Base-by-base conservation (phyloP, 2,329 filamentous ascomycete species). In the Colletotrichum sp. region DNA sequence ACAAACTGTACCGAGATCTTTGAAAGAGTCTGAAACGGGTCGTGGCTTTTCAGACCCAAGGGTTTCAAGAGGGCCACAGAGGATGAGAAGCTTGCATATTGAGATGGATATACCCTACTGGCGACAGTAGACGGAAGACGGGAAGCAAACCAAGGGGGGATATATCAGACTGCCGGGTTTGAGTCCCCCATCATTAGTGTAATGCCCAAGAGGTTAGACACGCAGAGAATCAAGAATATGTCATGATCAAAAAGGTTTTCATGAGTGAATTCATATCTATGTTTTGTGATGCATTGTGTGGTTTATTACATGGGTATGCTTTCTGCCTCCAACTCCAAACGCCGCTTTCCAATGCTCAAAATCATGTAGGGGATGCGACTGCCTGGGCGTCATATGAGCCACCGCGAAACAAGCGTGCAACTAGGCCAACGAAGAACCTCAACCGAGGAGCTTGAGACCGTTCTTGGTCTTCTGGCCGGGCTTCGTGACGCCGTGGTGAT, bases 381-480 rank as follows among this genome's bases (percentile, higher is more conserved):
- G 18, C 26, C 10, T 61, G 18, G 15, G 18, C 8, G 6, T 30
- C 2, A 32, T 58, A 16, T 10, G 8, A n/a, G 26, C 58, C 6
- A 16, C 12, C 18, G 3, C 18, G 18, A 18, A 3, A 2, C 16
- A 61, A 8, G 3, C 18, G 18, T 12, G 1, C 4, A 8, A 30
- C 71, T 12, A 69, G 21, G 7, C 55, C 26, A 55, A 55, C 15
- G 30, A 10, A 4, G 6, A 48, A 21, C 12, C 12, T 87, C 82
- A 93, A 72, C 92, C 92, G 63, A 93, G 83, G 69, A 93, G 82
- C 79, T 89, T 90, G 77, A 93, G 82, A 1, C 92, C 92, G 43
- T 92, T 91, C 86, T 93, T 93, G n/a, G 91, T 93, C 87, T 93
- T 93, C 80, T 91, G 89, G 3, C 92, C 91, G 1, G 90, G 88